Evolutionary conservation across 2,329 filamentous ascomycete genomes (phyloP).

Genomic region (Tolypocladium sp.): DNA sequence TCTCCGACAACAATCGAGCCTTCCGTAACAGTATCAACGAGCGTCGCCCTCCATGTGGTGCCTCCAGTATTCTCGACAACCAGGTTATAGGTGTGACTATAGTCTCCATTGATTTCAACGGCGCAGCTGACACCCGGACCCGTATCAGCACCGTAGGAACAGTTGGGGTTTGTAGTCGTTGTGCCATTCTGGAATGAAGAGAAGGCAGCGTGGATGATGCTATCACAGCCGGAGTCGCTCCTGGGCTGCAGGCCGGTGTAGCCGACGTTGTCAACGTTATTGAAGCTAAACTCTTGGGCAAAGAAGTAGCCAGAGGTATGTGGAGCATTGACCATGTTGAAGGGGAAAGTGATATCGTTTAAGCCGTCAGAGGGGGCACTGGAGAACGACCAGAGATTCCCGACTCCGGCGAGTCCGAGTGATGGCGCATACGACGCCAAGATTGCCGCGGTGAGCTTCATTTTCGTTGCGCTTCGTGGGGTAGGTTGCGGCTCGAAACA

Average conservation of each 20-base stretch:
- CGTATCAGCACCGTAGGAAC: conserved; percentile 15
- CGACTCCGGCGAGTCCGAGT: too few species aligned
- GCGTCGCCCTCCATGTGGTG: conserved; percentile 13
- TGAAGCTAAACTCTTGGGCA: conserved; percentile 12
- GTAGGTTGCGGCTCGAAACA: too few species aligned
- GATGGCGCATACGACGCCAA: too few species aligned
- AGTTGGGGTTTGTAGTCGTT: conserved; percentile 8
- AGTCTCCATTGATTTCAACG: conserved; percentile 7
- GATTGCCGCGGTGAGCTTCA: too few species aligned
- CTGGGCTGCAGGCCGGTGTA: conserved; percentile 13
- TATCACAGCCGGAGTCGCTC: conserved; percentile 3
- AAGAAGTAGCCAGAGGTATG: conserved; percentile 12
- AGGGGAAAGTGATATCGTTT: conserved; percentile 11
- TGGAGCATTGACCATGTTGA: conserved; percentile 9
- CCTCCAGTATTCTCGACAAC: conserved; percentile 7
- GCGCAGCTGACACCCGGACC: conserved; percentile 13
- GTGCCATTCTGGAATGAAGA: conserved; percentile 11
- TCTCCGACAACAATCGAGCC: conserved; percentile 8
- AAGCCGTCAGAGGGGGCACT: conserved; percentile 7
- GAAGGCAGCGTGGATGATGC: conserved; percentile 11
- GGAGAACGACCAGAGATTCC: too few species aligned
- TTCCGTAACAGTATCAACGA: conserved; percentile 7
- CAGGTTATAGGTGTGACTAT: conserved; percentile 10
- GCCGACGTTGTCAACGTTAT: conserved; percentile 2
- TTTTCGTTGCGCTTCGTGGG: too few species aligned